phyloP scores from a whole-genome alignment of 768 basidiomycete species.

The Hypholoma sublateritium region DNA sequence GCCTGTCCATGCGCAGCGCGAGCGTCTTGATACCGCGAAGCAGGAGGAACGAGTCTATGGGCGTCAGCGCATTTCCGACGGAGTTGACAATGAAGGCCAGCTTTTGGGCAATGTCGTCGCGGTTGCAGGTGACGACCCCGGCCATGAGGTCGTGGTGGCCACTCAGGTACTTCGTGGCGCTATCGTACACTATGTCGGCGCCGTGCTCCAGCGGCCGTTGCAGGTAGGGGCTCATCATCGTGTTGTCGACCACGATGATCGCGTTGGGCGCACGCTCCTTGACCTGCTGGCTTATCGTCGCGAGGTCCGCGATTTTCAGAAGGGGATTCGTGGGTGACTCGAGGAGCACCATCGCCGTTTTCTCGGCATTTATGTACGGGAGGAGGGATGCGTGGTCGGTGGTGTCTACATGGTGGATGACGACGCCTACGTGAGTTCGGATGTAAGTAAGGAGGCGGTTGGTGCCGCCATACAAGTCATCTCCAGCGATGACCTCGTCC shows the following conservation, averaged over 20 bases:
- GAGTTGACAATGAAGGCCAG: constrained; percentile 91
- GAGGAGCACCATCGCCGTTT: constrained; percentile 92
- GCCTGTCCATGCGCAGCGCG: constrained; percentile 93
- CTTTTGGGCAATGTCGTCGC: constrained; percentile 87
- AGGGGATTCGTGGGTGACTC: constrained; percentile 98
- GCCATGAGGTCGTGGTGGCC: constrained; percentile 99
- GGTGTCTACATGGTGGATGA: constrained; percentile 92
- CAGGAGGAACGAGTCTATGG: constrained; percentile 95
- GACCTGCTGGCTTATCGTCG: constrained; percentile 77
- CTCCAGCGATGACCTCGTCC: constrained; percentile 94
- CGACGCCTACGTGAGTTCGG: constrained; percentile 82
- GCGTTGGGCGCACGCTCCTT: constrained; percentile 82
- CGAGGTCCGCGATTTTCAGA: constrained; percentile 91
- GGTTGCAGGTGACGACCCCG: constrained; percentile 88
- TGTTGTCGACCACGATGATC: constrained; percentile 91
- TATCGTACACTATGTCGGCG: constrained; percentile 97
- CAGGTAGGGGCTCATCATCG: constrained; percentile 99
- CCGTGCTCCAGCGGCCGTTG: constrained; percentile 95
- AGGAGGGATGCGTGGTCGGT: constrained; percentile 68
- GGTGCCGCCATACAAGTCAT: constrained; percentile 97
- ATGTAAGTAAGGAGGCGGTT: constrained; percentile 93
- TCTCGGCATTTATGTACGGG: constrained; percentile 63
- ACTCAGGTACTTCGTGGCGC: constrained; percentile 95
- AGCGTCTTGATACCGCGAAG: constrained; percentile 96
- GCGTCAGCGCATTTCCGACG: constrained; percentile 90